A percentile compares a stretch with the other conserved stretches of the same genome.
phyloP scores from a whole-genome alignment of 352 stramenopile species.

The Blastocystis sp. region DNA sequence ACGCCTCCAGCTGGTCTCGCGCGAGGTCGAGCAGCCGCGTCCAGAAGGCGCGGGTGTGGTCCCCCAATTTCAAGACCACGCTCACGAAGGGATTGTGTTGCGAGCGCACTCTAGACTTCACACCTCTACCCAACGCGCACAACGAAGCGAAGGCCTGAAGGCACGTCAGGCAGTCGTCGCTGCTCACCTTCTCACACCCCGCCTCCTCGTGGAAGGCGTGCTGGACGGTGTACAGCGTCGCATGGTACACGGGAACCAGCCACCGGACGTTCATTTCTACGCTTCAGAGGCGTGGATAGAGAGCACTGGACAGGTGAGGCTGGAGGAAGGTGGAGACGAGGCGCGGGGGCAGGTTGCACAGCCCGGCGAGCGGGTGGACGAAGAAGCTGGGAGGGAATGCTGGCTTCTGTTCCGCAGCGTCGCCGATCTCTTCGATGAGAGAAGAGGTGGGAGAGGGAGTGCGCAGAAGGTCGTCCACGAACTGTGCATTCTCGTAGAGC shows the following conservation, averaged over 20 bases:
- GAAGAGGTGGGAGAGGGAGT: background rate
- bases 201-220: background rate
- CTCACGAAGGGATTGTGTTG: background rate
- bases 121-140: background rate
- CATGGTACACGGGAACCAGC: constrained; percentile 28
- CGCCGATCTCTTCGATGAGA: constrained; percentile 19
- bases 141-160: background rate
- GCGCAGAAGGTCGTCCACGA: background rate
- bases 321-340: background rate
- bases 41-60: no score
- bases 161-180: background rate
- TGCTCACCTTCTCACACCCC: no score
- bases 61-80: no score
- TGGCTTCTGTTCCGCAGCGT: background rate
- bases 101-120: background rate
- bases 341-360: no score
- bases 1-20: no score
- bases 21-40: no score
- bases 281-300: background rate
- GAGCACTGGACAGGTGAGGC: background rate
- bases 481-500: constrained; percentile 21
- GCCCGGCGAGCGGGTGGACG: no score
- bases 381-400: no score
- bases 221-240: background rate
- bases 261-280: constrained; percentile 8